These are phyloP conservation scores for Amoebophrya sp. DNA, from an alignment of 169 alveolate genomes.

Conservation along the genomic window DNA sequence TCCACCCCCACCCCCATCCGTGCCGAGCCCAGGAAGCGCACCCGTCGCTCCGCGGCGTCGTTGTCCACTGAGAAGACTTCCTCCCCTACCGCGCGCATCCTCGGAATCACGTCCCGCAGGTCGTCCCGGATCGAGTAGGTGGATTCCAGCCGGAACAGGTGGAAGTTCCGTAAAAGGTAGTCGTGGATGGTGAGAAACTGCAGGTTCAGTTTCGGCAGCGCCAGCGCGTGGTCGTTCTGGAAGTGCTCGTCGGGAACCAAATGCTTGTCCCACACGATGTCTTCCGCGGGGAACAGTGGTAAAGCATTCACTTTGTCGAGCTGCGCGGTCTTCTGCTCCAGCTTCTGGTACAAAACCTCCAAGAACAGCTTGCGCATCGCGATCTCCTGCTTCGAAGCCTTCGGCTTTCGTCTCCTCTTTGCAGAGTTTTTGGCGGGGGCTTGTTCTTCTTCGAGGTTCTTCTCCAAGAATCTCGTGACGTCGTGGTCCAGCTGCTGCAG, in stretches of 20 bases:
- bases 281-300: constrained; percentile 42
- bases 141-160: constrained; percentile 66
- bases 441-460: neutral
- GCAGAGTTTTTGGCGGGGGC: too few relatives aligned
- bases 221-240: constrained; percentile 38
- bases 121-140: constrained; percentile 68
- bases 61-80: neutral
- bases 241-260: constrained; percentile 34
- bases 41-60: neutral
- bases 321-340: constrained; percentile 6
- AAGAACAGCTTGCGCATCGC: neutral
- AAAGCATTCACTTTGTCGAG: constrained; percentile 30
- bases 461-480: neutral
- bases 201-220: constrained; percentile 70
- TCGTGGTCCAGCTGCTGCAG: constrained; percentile 21
- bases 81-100: constrained; percentile 12
- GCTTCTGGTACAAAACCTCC: neutral
- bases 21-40: constrained; percentile 13
- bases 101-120: constrained; percentile 41
- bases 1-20: constrained; percentile 20
- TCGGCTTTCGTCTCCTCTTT: too few relatives aligned
- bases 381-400: neutral
- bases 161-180: constrained; percentile 67
- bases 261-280: constrained; percentile 34
- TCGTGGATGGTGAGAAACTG: constrained; percentile 76